These are phyloP conservation scores for Mortierella sp. DNA, from an alignment of 371 early-diverging fungal genomes.

Conservation along the genomic window DNA sequence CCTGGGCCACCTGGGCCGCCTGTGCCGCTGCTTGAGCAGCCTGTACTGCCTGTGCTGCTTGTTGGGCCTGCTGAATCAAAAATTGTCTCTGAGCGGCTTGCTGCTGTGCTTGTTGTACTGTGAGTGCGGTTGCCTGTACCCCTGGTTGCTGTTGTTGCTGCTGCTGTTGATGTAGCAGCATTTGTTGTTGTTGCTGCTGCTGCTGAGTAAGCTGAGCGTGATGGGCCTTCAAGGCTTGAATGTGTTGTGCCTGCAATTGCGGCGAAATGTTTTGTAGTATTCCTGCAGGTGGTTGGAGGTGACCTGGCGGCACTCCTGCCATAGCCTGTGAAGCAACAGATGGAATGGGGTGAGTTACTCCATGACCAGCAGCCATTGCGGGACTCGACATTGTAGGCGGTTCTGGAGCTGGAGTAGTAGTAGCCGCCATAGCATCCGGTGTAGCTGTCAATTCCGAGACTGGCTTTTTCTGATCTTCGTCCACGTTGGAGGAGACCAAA, in stretches of 20 bases:
- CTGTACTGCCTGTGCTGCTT: neutral
- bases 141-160: slow-evolving; percentile 33
- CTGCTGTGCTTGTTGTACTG: slow-evolving; percentile 30
- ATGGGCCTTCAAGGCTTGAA: slow-evolving; percentile 24
- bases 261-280: slow-evolving; percentile 11
- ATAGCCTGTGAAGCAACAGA: neutral
- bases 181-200: slow-evolving; percentile 33
- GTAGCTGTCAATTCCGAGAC: slow-evolving; percentile 1
- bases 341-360: slow-evolving; percentile 11
- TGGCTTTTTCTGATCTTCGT: slow-evolving; percentile 23
- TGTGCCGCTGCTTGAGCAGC: neutral
- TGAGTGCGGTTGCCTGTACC: slow-evolving; percentile 28
- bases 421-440: neutral
- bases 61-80: slow-evolving; percentile 2
- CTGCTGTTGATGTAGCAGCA: slow-evolving; percentile 40
- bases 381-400: slow-evolving; percentile 13
- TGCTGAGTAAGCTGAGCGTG: slow-evolving; percentile 38
- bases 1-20: neutral
- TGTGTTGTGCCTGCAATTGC: slow-evolving; percentile 11
- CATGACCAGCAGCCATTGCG: slow-evolving; percentile 10
- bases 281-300: neutral
- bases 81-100: slow-evolving; percentile 1
- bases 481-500: neutral
- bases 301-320: neutral
- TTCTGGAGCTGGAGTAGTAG: neutral